phyloP scores from a whole-genome alignment of 345 rosid genomes.

The Pelargonium nanum region DNA sequence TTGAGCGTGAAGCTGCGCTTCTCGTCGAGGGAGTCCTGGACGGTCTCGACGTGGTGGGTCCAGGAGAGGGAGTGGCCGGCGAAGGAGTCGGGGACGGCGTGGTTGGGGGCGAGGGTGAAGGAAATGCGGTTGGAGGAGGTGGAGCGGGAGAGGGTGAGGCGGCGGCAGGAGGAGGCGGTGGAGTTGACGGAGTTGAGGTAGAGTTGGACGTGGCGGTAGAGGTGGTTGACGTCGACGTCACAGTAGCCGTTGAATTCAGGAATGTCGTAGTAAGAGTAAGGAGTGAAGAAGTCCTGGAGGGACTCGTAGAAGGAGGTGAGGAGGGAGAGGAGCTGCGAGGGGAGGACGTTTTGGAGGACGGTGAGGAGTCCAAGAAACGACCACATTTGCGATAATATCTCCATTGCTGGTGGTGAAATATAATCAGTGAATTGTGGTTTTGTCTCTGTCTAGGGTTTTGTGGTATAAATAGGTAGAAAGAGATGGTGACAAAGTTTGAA shows the following conservation, averaged over 20 bases:
- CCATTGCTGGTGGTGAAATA: constrained; percentile 17
- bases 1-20: constrained; percentile 37
- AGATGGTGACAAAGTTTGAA: neutral
- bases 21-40: constrained; percentile 38
- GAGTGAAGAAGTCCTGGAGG: constrained; percentile 28
- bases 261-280: constrained; percentile 33
- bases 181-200: constrained; percentile 32
- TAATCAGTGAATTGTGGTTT: no score
- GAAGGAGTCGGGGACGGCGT: constrained; percentile 27
- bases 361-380: constrained; percentile 40
- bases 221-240: constrained; percentile 44
- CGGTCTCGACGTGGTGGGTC: constrained; percentile 40
- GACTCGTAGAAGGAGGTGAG: constrained; percentile 27
- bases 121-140: constrained; percentile 28
- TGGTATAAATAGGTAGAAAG: neutral
- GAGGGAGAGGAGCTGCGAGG: constrained; percentile 35
- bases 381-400: constrained; percentile 41
- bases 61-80: constrained; percentile 24
- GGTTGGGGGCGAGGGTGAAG: constrained; percentile 38
- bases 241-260: constrained; percentile 47
- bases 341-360: constrained; percentile 40
- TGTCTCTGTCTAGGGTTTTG: no score
- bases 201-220: constrained; percentile 36
- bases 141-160: constrained; percentile 35
- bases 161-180: constrained; percentile 23